Evolutionary conservation across 2,329 filamentous ascomycete species (phyloP).

Genomic region (Aureobasidium sp.): DNA sequence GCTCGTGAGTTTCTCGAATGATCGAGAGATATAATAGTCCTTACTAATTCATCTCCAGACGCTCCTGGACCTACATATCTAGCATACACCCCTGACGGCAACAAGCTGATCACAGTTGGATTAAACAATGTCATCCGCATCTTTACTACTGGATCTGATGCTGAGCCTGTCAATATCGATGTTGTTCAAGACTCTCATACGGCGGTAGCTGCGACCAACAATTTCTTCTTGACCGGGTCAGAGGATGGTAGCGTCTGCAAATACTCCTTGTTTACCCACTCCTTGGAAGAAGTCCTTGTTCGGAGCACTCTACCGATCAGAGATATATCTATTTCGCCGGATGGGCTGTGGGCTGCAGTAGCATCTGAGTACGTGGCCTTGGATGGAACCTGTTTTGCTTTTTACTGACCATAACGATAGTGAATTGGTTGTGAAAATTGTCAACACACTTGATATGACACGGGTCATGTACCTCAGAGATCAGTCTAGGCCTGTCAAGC

Average conservation of each 20-base stretch:
- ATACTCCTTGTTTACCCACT: conserved; percentile 69
- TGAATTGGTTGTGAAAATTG: conserved; percentile 83
- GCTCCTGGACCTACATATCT: conserved; percentile 81
- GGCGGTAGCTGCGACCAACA: conserved; percentile 67
- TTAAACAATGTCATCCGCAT: conserved; percentile 90
- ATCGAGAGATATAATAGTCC: neutral
- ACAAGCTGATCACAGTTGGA: conserved; percentile 81
- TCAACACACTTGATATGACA: conserved; percentile 72
- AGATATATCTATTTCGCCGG: conserved; percentile 74
- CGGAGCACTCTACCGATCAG: conserved; percentile 80
- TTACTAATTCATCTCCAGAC: conserved; percentile 42
- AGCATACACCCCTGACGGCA: conserved; percentile 82
- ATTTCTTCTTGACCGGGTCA: conserved; percentile 80
- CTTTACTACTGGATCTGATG: conserved; percentile 85
- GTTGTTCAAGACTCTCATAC: conserved; percentile 83
- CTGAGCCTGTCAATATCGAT: conserved; percentile 87
- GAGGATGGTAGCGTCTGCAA: conserved; percentile 95
- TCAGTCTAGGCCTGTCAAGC: conserved; percentile 80
- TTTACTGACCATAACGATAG: conserved; percentile 31
- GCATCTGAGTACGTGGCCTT: conserved; percentile 69
- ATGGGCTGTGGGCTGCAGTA: conserved; percentile 83
- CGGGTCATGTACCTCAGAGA: conserved; percentile 73
- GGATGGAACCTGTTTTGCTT: neutral
- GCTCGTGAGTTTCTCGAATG: conserved; percentile 38
- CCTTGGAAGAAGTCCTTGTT: conserved; percentile 74